Evolutionary conservation across 495 filamentous ascomycete species (phyloP).

Genomic region (Trichocladium antarcticum): DNA sequence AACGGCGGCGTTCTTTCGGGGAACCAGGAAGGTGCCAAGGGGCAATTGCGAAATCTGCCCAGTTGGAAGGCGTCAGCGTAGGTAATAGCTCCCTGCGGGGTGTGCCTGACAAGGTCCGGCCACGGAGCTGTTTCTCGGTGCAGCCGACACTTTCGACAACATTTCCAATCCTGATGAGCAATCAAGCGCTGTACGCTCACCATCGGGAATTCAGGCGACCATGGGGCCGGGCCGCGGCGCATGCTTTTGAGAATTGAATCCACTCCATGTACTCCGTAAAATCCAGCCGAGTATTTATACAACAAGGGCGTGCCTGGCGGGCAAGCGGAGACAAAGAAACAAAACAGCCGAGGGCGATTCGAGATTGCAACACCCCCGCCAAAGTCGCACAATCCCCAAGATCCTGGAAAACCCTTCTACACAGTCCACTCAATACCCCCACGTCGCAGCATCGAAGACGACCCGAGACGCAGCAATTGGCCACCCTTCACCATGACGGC

Average conservation of each 20-base stretch:
- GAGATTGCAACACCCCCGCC: not conserved
- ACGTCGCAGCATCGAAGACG: not conserved
- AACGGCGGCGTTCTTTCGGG: not conserved
- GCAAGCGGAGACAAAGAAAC: constrained; percentile 1
- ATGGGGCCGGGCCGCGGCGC: not conserved
- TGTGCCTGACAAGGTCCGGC: not conserved
- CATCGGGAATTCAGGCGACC: not conserved
- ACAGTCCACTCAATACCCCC: not conserved
- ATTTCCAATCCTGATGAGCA: constrained; percentile 11
- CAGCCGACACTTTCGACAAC: not conserved
- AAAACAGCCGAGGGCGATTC: not conserved
- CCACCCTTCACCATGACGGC: constrained; percentile 28
- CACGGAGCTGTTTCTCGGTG: not conserved
- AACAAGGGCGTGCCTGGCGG: not conserved
- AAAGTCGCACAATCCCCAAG: not conserved
- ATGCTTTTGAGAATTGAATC: no score
- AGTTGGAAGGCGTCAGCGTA: not conserved
- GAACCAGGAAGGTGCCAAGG: not conserved
- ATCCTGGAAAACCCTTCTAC: not conserved
- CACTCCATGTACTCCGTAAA: no score
- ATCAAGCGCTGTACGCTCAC: not conserved
- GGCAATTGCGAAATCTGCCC: not conserved
- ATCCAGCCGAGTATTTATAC: no score
- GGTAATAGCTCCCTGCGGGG: not conserved
- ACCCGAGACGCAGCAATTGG: constrained; percentile 2